These are phyloP conservation scores for Lactarius quietus DNA, from an alignment of 768 basidiomycete species.

Conservation along the genomic window DNA sequence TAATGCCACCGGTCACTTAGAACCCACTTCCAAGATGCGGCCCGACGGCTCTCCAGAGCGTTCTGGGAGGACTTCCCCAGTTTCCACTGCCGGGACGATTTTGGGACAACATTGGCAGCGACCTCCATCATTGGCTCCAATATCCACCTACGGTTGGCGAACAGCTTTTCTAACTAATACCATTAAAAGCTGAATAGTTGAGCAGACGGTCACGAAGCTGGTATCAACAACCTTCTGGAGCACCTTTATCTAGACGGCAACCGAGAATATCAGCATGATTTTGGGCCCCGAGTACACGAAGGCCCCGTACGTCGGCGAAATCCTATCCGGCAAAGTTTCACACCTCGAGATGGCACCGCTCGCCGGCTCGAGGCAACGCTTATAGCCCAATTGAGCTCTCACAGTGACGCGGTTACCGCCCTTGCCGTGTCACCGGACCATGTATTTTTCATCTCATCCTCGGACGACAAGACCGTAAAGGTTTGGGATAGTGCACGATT, in stretches of 20 bases:
- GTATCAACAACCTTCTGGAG: constrained; percentile 85
- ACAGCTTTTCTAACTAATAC: no score
- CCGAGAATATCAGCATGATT: constrained; percentile 83
- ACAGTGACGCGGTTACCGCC: constrained; percentile 73
- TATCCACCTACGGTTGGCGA: constrained; percentile 67
- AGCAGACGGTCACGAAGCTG: constrained; percentile 85
- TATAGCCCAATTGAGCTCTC: constrained; percentile 80
- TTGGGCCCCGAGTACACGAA: constrained; percentile 84
- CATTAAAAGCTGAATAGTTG: not conserved
- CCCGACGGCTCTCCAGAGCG: constrained; percentile 63
- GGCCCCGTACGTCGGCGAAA: constrained; percentile 78
- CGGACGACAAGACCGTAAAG: constrained; percentile 91
- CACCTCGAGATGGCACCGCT: constrained; percentile 56
- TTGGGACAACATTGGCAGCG: constrained; percentile 48
- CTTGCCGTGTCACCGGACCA: constrained; percentile 92
- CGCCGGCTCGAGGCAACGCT: constrained; percentile 73
- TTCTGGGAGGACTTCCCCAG: constrained; percentile 78
- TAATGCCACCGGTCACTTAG: constrained; percentile 78
- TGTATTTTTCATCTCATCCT: constrained; percentile 89
- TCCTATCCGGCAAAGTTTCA: constrained; percentile 62
- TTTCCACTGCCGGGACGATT: constrained; percentile 55
- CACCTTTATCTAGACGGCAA: constrained; percentile 85
- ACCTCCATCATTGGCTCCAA: constrained; percentile 51
- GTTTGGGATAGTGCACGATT: constrained; percentile 91
- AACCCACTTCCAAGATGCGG: constrained; percentile 66